These are phyloP conservation scores for Erigeron philadelphicus DNA, from an alignment of 140 eudicot species.

Conservation along the genomic window DNA sequence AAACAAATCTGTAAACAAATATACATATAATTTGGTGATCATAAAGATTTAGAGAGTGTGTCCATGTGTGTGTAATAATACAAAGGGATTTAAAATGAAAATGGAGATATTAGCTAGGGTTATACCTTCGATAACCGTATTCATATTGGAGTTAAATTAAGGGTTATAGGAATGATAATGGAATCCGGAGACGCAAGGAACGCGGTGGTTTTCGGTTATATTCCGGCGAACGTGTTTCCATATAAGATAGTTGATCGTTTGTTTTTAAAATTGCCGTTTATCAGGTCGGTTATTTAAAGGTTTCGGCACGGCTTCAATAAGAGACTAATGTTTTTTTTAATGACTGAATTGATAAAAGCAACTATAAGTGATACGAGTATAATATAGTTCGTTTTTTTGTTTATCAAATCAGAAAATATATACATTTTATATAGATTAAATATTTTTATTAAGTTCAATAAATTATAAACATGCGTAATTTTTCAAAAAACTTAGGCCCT, in stretches of 20 bases:
- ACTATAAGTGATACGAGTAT: too few relatives aligned
- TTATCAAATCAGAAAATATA: too few relatives aligned
- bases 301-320: neutral
- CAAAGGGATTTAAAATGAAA: neutral
- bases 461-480: too few relatives aligned
- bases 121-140: conserved; percentile 36
- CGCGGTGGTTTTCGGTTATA: conserved; percentile 17
- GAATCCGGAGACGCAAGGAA: conserved; percentile 16
- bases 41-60: neutral
- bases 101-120: conserved; percentile 30
- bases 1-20: too few relatives aligned
- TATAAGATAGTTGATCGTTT: neutral
- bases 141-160: conserved; percentile 27
- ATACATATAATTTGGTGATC: too few relatives aligned
- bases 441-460: too few relatives aligned
- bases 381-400: too few relatives aligned
- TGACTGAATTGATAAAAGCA: too few relatives aligned
- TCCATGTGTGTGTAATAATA: neutral
- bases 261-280: neutral
- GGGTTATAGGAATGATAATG: conserved; percentile 13
- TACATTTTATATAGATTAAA: too few relatives aligned
- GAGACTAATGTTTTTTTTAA: too few relatives aligned
- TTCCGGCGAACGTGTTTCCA: conserved; percentile 24
- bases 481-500: too few relatives aligned
- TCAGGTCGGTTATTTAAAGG: neutral